Percentiles rank a stretch among this genome's conserved stretches.
Conservation (phyloP, 2,329 filamentous ascomycete genomes). For the Lachnellula cervina region DNA sequence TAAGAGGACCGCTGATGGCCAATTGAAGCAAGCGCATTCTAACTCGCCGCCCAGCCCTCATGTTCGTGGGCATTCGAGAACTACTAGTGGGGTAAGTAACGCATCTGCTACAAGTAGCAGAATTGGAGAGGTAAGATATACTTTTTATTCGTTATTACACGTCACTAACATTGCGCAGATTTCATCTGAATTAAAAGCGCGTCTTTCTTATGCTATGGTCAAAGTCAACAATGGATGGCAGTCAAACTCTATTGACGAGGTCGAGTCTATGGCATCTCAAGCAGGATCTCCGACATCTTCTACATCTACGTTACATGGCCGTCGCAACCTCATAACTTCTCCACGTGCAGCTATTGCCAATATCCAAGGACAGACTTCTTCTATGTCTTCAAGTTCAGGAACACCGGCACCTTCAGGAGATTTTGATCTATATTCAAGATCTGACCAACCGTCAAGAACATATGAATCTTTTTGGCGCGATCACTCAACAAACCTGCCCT, state of each 20-base stretch:
- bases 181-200: slow-evolving; percentile 66
- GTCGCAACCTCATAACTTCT: slow-evolving; percentile 50
- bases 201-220: slow-evolving; percentile 87
- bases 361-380: slow-evolving; percentile 27
- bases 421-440: slow-evolving; percentile 33
- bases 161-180: slow-evolving; percentile 26
- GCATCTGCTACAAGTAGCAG: slow-evolving; percentile 57
- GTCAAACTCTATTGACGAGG: slow-evolving; percentile 68
- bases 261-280: slow-evolving; percentile 69
- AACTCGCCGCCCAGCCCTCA: slow-evolving; percentile 38
- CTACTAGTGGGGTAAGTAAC: slow-evolving; percentile 62
- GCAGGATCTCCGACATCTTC: slow-evolving; percentile 59
- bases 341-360: slow-evolving; percentile 41
- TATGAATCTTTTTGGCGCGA: slow-evolving; percentile 45
- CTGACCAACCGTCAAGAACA: slow-evolving; percentile 29
- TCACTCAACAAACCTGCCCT: slow-evolving; percentile 33
- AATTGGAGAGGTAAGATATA: slow-evolving; percentile 65
- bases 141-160: neutral
- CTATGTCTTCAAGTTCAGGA: slow-evolving; percentile 5
- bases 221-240: slow-evolving; percentile 92
- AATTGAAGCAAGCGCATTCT: slow-evolving; percentile 55
- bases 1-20: slow-evolving; percentile 74
- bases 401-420: slow-evolving; percentile 20
- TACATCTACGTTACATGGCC: slow-evolving; percentile 49
- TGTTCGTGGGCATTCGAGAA: slow-evolving; percentile 57